Base-by-base conservation (phyloP, 306 rosid species). In the Urtica urens region DNA sequence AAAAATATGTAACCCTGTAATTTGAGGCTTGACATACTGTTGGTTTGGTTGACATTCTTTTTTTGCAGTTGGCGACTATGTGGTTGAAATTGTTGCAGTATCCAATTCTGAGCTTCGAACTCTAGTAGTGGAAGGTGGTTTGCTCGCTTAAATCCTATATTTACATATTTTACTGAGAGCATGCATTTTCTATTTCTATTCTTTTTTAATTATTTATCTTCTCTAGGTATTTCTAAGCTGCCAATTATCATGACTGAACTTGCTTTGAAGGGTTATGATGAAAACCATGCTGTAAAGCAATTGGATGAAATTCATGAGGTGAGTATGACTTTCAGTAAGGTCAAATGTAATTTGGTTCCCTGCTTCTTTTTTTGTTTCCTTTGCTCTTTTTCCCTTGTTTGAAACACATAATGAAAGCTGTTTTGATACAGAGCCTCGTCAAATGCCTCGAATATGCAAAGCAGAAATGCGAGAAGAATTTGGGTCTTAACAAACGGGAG, bases 101-200 rank as follows among this genome's bases (percentile, higher is more conserved):
- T 63, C 74, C 26, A 57, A 77, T 54, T 57, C 38, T 2, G 77
- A 65, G 52, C 70, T 81, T 10, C 90, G 95, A 40, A 66, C 63
- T 46, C 69, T 54, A 27, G 82, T 68, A 25, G 52, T 84, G 78
- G 70, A 90, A 79, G 97, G 96, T 87, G 70, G n/a, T 35, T 35
- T 35, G 51, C 45, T 54, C 47, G 14, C 13, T 24, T 60, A 16
- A 16, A 29, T 50, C 60, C 46, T 23, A 22, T 3, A 27, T 24
- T 23, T 15, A 43, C 6, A 43, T 11, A 10, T 10, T 11, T 23
- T 55, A 16, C 38, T 26, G 12, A 46, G 57, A 19, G 20, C 12
- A 49, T 30, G 39, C 10, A 19, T 35, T 9, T 35, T 25, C 8
- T 27, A 15, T 28, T 15, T 49, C 20, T 49, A 3, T 6, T 49